These are phyloP conservation scores for Purshia tridentata DNA, from an alignment of 306 rosid genomes.

Conservation along the genomic window DNA sequence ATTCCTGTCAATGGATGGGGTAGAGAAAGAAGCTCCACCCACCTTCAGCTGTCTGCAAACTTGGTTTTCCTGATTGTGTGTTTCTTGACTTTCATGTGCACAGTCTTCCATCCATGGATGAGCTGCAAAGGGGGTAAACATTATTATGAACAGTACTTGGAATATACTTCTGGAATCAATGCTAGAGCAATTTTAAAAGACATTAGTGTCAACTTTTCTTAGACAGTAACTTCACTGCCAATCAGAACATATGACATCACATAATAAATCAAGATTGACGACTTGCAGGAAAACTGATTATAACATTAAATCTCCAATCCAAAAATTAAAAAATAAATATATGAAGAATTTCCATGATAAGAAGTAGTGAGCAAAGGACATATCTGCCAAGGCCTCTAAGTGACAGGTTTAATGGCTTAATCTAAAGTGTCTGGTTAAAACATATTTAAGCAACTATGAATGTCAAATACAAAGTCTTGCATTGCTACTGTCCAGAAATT, in stretches of 20 bases:
- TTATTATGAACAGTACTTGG: background rate
- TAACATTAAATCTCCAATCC: background rate
- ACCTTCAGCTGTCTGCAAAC: conserved; percentile 13
- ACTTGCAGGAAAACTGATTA: background rate
- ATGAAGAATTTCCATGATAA: background rate
- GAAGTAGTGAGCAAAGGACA: background rate
- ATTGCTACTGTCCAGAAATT: background rate
- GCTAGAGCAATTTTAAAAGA: background rate
- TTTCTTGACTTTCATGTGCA: conserved; percentile 29
- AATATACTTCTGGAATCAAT: background rate
- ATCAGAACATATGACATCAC: background rate
- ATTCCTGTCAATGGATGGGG: conserved; percentile 16
- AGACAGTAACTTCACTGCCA: background rate
- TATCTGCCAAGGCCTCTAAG: background rate
- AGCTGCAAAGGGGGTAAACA: conserved; percentile 32
- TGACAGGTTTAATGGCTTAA: background rate
- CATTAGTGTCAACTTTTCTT: background rate
- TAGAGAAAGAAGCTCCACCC: conserved; percentile 22
- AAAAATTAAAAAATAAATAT: background rate
- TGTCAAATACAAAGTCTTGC: background rate
- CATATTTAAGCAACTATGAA: background rate
- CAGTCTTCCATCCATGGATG: conserved; percentile 73
- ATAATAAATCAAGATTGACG: background rate
- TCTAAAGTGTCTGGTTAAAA: background rate
- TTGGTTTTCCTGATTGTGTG: background rate